phyloP scores from a whole-genome alignment of 768 basidiomycete genomes.

The Tulasnella sp. region DNA sequence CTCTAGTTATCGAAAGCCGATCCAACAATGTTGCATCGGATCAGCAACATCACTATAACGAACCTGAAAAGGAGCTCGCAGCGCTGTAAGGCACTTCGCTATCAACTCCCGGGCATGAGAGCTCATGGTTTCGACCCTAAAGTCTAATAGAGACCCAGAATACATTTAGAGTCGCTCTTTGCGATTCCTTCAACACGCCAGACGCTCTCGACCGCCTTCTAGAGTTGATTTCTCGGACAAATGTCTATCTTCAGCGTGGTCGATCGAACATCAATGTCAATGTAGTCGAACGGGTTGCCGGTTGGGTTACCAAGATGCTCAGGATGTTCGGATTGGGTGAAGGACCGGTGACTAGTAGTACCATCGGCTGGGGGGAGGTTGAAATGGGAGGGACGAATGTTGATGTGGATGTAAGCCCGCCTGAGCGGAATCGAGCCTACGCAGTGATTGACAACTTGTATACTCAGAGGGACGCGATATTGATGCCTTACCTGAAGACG shows the following conservation, averaged over 20 bases:
- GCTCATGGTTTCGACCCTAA: conserved; percentile 17
- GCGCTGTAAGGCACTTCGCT: conserved; percentile 48
- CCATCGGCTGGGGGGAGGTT: conserved; percentile 81
- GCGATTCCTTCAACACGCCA: conserved; percentile 97
- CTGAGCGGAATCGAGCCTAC: background rate
- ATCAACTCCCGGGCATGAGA: conserved; percentile 4
- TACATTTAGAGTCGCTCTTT: conserved; percentile 79
- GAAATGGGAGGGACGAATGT: conserved; percentile 41
- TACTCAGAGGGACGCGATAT: conserved; percentile 68
- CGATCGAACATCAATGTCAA: conserved; percentile 43
- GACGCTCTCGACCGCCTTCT: conserved; percentile 69
- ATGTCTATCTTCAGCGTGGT: conserved; percentile 67
- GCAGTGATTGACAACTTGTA: background rate
- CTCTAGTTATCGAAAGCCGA: conserved; percentile 59
- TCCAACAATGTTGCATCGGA: conserved; percentile 36
- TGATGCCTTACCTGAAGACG: conserved; percentile 84
- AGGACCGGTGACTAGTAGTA: conserved; percentile 33
- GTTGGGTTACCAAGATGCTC: conserved; percentile 50
- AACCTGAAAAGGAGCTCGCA: conserved; percentile 61
- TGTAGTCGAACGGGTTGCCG: conserved; percentile 54
- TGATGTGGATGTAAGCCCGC: conserved; percentile 39
- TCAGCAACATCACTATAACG: conserved; percentile 43
- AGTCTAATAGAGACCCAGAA: conserved; percentile 74
- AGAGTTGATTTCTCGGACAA: conserved; percentile 78
- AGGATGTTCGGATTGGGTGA: conserved; percentile 48